Conservation (phyloP, 768 basidiomycete species). For the Pulveroboletus frians region DNA sequence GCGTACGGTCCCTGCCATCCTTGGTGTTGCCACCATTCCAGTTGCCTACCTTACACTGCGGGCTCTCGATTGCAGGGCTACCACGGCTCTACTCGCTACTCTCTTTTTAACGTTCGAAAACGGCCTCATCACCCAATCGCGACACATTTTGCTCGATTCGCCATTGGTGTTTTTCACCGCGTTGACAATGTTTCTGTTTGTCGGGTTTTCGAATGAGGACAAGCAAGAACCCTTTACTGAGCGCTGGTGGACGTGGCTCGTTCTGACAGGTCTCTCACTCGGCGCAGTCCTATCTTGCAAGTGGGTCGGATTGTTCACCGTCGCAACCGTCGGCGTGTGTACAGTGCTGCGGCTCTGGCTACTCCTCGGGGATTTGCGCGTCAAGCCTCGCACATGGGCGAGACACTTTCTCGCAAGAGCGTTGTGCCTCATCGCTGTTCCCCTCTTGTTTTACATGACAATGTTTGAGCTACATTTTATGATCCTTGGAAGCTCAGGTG, state of each 20-base stretch:
- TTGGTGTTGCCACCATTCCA: constrained; percentile 88
- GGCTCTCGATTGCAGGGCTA: constrained; percentile 84
- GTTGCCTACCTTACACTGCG: constrained; percentile 92
- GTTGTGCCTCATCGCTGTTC: constrained; percentile 82
- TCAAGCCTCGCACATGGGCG: constrained; percentile 69
- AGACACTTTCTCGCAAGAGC: constrained; percentile 87
- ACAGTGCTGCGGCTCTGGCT: constrained; percentile 86
- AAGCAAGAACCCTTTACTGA: constrained; percentile 76
- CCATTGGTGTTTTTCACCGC: constrained; percentile 99
- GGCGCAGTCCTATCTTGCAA: constrained; percentile 94
- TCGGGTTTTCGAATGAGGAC: constrained; percentile 89
- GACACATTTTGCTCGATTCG: constrained; percentile 95
- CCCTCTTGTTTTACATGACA: constrained; percentile 85
- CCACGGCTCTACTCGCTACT: constrained; percentile 86
- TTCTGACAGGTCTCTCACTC: constrained; percentile 79
- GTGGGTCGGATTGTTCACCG: constrained; percentile 98
- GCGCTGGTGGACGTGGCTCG: constrained; percentile 91
- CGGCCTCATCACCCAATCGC: constrained; percentile 90
- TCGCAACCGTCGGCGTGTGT: constrained; percentile 85
- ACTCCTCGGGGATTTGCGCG: constrained; percentile 79
- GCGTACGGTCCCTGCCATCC: constrained; percentile 88
- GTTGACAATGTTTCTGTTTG: constrained; percentile 81
- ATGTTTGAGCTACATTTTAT: constrained; percentile 97
- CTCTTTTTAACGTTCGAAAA: constrained; percentile 96
- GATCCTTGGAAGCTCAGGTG: constrained; percentile 84